phyloP scores from a whole-genome alignment of 2,329 filamentous ascomycete genomes.

The Fusarium concolor region DNA sequence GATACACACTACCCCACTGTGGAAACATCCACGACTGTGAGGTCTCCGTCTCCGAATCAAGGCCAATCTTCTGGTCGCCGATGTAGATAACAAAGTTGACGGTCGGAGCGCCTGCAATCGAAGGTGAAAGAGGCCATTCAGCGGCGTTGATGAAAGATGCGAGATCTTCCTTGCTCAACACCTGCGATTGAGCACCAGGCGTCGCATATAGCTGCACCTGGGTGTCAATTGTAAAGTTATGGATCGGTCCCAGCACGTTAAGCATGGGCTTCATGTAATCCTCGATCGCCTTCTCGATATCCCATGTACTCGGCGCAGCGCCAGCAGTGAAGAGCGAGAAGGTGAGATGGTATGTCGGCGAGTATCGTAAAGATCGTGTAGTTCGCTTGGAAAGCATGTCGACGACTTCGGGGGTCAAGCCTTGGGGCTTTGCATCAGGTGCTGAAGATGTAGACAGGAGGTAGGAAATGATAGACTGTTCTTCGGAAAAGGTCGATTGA shows the following conservation, averaged over 20 bases:
- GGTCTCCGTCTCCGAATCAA: constrained; percentile 58
- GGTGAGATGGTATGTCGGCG: constrained; percentile 92
- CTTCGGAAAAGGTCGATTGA: constrained; percentile 83
- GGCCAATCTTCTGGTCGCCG: constrained; percentile 77
- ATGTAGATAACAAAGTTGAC: constrained; percentile 96
- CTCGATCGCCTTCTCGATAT: constrained; percentile 83
- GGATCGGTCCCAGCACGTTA: constrained; percentile 81
- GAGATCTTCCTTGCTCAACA: constrained; percentile 85
- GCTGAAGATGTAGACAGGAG: constrained; percentile 70
- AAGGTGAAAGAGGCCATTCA: constrained; percentile 95
- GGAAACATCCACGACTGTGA: constrained; percentile 88
- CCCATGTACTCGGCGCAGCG: constrained; percentile 85
- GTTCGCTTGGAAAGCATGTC: constrained; percentile 75
- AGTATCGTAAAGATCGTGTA: constrained; percentile 88
- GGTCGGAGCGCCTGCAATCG: constrained; percentile 91
- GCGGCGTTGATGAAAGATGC: constrained; percentile 97
- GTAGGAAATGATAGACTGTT: constrained; percentile 86
- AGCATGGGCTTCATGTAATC: constrained; percentile 87
- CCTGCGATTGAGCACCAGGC: constrained; percentile 70
- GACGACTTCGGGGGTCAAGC: constrained; percentile 62
- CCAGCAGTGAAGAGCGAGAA: constrained; percentile 93
- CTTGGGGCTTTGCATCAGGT: constrained; percentile 58
- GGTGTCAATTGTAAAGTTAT: constrained; percentile 95
- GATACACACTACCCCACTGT: constrained; percentile 85
- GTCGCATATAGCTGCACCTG: constrained; percentile 95